Base-by-base conservation (phyloP, 2,329 filamentous ascomycete species). In the Emydomyces testavorans region DNA sequence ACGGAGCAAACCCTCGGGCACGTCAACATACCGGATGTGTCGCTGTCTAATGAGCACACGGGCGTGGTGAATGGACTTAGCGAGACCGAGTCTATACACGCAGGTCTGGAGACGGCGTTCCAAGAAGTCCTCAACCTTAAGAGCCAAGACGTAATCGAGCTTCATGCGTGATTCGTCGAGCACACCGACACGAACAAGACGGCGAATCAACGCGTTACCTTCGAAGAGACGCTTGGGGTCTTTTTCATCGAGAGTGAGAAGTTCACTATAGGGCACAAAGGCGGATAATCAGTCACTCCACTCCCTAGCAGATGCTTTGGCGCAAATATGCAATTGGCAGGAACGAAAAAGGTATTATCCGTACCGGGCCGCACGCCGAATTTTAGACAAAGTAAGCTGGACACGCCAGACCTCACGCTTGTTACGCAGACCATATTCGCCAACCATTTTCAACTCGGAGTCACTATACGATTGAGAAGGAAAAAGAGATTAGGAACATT, bases 351-450 rank as follows among this genome's bases (percentile, higher is more conserved):
- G 15, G 11, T n/a, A 15, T 15, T 23, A 18, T 20, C 8, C 81
- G 66, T 85, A 95, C 90, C 92, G 92, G 72, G 92, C 92, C 83
- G 92, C 92, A 94, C 92, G 92, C 89, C 92, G 92, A 68, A 98
- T 98, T 84, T 96, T 96, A 78, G 92, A 96, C 70, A 98, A 84
- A 68, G 90, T 95, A 74, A 98, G 84, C 81, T 87, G 83, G 76
- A 98, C 92, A 76, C 92, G 88, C 92, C 92, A 98, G 71, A 98
- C 92, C 81, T 98, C 92, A 80, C 92, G 90, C 88, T 98, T 98
- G 82, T 98, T 98, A 77, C 89, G 86, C 67, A 98, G 87, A 77
- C 92, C 92, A 80, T 93, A 98, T 79, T 98, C 92, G 76, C 92
- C 92, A 68, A 98, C 90, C 75, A 92, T 84, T 85, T 98, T 98